phyloP scores from a whole-genome alignment of 345 rosid genomes.

The Psidium friedrichsthalianum region DNA sequence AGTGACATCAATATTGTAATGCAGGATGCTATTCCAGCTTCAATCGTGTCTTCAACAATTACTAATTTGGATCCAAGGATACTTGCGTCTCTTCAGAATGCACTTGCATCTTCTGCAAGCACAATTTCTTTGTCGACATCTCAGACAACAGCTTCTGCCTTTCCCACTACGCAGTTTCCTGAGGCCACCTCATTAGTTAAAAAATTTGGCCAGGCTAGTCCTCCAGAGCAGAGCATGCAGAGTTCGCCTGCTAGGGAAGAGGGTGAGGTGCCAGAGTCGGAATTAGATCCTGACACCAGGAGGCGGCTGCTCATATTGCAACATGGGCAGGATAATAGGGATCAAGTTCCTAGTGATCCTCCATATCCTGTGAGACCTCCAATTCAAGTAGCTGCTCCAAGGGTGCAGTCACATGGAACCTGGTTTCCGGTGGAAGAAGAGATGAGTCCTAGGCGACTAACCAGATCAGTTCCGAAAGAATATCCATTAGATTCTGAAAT shows the following conservation, averaged over 20 bases:
- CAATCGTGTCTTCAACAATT: constrained; percentile 39
- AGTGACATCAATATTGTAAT: background rate
- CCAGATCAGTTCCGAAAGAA: constrained; percentile 51
- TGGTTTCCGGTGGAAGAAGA: constrained; percentile 86
- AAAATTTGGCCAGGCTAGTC: constrained; percentile 41
- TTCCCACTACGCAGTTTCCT: constrained; percentile 44
- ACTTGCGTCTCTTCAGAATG: constrained; percentile 38
- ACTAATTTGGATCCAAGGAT: constrained; percentile 57
- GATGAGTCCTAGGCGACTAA: constrained; percentile 61
- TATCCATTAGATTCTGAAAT: constrained; percentile 56
- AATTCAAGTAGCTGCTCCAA: constrained; percentile 54
- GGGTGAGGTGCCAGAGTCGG: constrained; percentile 98
- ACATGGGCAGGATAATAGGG: constrained; percentile 92
- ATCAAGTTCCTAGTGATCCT: constrained; percentile 50
- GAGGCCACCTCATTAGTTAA: constrained; percentile 42
- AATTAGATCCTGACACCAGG: constrained; percentile 93
- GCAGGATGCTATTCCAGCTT: constrained; percentile 73
- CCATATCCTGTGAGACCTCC: constrained; percentile 58
- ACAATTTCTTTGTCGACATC: constrained; percentile 35
- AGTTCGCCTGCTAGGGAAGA: constrained; percentile 97
- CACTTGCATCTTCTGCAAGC: constrained; percentile 59
- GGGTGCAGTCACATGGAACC: constrained; percentile 46
- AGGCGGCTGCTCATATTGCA: constrained; percentile 97
- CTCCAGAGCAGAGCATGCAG: constrained; percentile 64
- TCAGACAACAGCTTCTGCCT: constrained; percentile 37